Evolutionary conservation across 371 early-diverging fungal genomes (phyloP), one percentile per base, ranked within the genome.

Genomic region (Rhizopus sp.): DNA sequence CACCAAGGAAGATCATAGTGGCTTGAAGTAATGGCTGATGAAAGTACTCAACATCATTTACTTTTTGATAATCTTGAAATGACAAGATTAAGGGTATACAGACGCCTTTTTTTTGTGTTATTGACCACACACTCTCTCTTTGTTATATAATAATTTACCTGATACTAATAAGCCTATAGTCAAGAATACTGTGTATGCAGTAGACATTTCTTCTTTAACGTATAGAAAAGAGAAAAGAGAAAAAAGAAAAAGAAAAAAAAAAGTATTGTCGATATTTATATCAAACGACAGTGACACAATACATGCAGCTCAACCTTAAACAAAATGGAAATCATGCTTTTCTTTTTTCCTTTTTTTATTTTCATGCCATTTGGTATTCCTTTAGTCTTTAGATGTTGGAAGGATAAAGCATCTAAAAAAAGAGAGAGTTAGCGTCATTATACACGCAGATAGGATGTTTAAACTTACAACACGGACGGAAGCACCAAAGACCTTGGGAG

Each of bases 391-490:
- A 92, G 77, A 92, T 86, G 85, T 85, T 85, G 77, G 95, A 94
- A 62, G 95, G 95, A 85, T 93, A 95, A 76, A 95, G 75, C 95
- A 95, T 94, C 90, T 89, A 69, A 9, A 53, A 29, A 56, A 45
- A 17, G 6, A 45, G n/a, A n/a, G 15, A 34, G 5, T 13, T 3
- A 8, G 33, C 12, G n/a, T 31, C 15, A 9, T 32, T 49, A 4
- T 33, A 23, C 15, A 39, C 39, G 10, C 8, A 39, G 23, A 23
- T 23, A 2, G 2, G 2, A 23, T 29, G 9, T 46, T 46, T 46
- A 23, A 7, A 75, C 81, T 70, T 83, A 93, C 92, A 63, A 96
- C 86, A 59, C 96, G 89, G 73, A 91, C 87, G 56, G 78, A 72
- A 59, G 93, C 87, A 72, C 95, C 96, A 75, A 95, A 91, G 63